A percentile compares a stretch with the other conserved stretches of the same genome.
Conservation (phyloP, 2,329 filamentous ascomycete species). For the Xenosphaeropsis pyriputrescens region DNA sequence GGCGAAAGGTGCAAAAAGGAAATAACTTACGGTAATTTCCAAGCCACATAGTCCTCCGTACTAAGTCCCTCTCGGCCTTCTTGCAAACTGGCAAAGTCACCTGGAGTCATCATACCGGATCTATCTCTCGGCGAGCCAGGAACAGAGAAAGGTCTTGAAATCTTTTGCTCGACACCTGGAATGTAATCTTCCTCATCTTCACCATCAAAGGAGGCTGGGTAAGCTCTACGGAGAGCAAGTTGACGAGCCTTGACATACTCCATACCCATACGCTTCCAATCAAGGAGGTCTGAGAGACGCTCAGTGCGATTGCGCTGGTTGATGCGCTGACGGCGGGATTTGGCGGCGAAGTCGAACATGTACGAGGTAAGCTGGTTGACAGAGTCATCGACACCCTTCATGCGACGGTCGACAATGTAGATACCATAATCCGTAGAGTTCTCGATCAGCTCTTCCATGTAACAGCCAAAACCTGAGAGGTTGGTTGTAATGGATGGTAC, state of each 20-base stretch:
- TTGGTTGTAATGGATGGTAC: slow-evolving; percentile 98
- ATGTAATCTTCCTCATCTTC: slow-evolving; percentile 84
- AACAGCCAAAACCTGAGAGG: slow-evolving; percentile 92
- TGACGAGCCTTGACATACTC: slow-evolving; percentile 98
- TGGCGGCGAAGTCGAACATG: slow-evolving; percentile 90
- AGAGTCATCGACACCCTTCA: slow-evolving; percentile 92
- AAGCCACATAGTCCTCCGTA: slow-evolving; percentile 96
- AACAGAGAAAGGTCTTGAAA: slow-evolving; percentile 84
- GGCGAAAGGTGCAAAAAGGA: background rate
- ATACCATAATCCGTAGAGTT: slow-evolving; percentile 97
- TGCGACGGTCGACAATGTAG: slow-evolving; percentile 92
- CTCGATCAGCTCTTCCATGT: slow-evolving; percentile 98
- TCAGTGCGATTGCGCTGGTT: slow-evolving; percentile 97
- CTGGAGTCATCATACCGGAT: slow-evolving; percentile 96
- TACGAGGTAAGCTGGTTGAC: slow-evolving; percentile 85
- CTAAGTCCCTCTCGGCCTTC: slow-evolving; percentile 84
- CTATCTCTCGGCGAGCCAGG: slow-evolving; percentile 85
- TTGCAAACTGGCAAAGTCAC: slow-evolving; percentile 92
- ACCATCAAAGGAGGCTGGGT: slow-evolving; percentile 68
- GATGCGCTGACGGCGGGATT: slow-evolving; percentile 92
- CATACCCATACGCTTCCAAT: slow-evolving; percentile 99
- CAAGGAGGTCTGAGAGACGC: slow-evolving; percentile 81
- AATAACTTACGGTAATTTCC: slow-evolving; percentile 88
- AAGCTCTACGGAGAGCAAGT: slow-evolving; percentile 79
- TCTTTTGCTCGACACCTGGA: slow-evolving; percentile 85